Evolutionary conservation across 768 basidiomycete species (phyloP), one percentile per base, ranked within the genome.

Genomic region (Leccinum rimulosum): DNA sequence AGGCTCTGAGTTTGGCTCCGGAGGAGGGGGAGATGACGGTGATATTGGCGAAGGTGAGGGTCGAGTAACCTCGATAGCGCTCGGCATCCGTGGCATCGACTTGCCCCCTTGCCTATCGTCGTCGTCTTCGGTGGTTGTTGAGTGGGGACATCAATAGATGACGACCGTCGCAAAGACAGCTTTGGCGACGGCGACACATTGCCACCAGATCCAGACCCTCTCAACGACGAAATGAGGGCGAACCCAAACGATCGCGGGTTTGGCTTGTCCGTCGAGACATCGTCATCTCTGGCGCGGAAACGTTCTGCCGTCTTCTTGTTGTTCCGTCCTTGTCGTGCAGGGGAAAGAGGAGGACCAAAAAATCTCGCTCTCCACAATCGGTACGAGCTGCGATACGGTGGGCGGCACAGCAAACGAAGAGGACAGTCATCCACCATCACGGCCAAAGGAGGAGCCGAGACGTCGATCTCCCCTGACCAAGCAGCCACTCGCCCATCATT

Each of bases 181-280:
- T 31, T 31, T 31, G 30, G 30, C 30, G 56, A 61, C 2, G 66
- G 50, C 6, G 58, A 59, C 6, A 5, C 10, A 35, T 53, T 56
- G 22, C 47, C 56, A 43, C 35, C 45, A 36, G 61, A 55, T 22
- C 56, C 35, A 8, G 28, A 38, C 50, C 12, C 74, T 55, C 81
- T 82, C 52, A 83, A 76, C 0, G 82, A 82, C 5, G 80, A 78
- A 12, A 89, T 81, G 0, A 88, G 83, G 19, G 89, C 79, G 64
- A 91, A 91, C 1, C 88, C 89, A 53, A 87, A 89, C 1, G 88
- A 91, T 4, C 88, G 84, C 31, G 87, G 87, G 68, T 90, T 86
- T 0, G 88, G 87, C 51, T 62, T 64, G 53, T 66, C 63, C 4
- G 36, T 54, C 9, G 58, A 51, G 47, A 54, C 25, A 31, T 53